phyloP scores from a whole-genome alignment of 176 grass and related monocot species.

The Aegilops sharonensis region DNA sequence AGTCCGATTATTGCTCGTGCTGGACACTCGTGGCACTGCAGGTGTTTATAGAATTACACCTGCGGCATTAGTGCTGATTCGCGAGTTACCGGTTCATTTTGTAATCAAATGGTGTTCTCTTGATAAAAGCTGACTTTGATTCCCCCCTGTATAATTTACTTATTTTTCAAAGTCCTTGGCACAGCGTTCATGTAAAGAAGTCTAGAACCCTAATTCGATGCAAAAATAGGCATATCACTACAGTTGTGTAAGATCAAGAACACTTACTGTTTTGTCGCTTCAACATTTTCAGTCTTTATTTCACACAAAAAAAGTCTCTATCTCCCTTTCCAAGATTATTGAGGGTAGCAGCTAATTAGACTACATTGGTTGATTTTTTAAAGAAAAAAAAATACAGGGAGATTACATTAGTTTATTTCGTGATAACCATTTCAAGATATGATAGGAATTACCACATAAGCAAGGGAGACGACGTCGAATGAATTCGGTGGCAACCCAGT shows the following conservation, averaged over 20 bases:
- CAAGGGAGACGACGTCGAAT: conserved; percentile 75
- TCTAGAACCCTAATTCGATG: neutral
- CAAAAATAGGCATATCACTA: neutral
- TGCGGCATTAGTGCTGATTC: neutral
- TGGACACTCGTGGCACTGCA: conserved; percentile 84
- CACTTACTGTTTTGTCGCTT: neutral
- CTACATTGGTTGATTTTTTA: neutral
- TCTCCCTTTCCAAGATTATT: neutral
- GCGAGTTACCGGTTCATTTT: neutral
- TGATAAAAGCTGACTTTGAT: neutral
- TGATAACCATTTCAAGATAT: neutral
- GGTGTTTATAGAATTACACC: neutral
- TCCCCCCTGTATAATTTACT: too few relatives aligned
- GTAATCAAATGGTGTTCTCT: neutral
- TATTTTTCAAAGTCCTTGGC: neutral
- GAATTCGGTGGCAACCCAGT: conserved; percentile 69
- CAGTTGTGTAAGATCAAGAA: neutral
- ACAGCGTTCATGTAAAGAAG: neutral
- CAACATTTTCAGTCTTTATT: neutral
- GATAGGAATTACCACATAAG: conserved; percentile 68
- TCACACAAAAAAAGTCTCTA: neutral
- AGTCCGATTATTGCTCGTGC: conserved; percentile 59
- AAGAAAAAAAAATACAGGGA: neutral
- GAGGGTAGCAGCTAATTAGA: neutral
- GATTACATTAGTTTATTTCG: neutral